Evolutionary conservation across 1,139 yeast genomes (phyloP).

Genomic region (Yamadazyma sp.): DNA sequence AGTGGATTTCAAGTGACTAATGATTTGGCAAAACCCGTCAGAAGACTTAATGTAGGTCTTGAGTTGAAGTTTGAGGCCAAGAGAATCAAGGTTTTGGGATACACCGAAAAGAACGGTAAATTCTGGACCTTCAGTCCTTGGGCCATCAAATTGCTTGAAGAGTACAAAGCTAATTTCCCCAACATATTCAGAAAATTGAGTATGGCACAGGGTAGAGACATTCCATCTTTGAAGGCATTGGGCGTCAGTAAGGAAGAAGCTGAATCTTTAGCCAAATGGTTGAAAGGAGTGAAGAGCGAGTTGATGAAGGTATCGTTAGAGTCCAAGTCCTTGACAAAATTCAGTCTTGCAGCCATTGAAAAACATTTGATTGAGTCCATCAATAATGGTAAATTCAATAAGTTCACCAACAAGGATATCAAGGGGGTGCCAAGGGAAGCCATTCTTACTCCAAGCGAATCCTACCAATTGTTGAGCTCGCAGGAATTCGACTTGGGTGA

Average conservation of each 20-base stretch:
- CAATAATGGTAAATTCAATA: conserved; percentile 32
- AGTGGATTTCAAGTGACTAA: conserved; percentile 66
- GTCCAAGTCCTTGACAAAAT: conserved; percentile 74
- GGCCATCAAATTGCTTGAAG: conserved; percentile 66
- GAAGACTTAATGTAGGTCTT: conserved; percentile 74
- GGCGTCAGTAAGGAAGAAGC: conserved; percentile 31
- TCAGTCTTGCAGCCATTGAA: conserved; percentile 70
- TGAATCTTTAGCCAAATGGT: conserved; percentile 53
- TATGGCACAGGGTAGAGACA: conserved; percentile 20
- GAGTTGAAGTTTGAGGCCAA: conserved; percentile 81
- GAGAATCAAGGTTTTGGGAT: conserved; percentile 84
- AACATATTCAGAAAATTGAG: conserved; percentile 41
- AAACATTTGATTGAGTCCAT: conserved; percentile 52
- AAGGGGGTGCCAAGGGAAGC: conserved; percentile 88
- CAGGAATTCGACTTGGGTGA: conserved; percentile 88
- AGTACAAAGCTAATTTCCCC: conserved; percentile 64
- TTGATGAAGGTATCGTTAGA: conserved; percentile 71
- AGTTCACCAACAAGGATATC: conserved; percentile 54
- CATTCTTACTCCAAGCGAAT: conserved; percentile 70
- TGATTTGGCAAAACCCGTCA: conserved; percentile 36
- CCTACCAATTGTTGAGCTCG: conserved; percentile 68
- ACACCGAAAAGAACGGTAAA: conserved; percentile 63
- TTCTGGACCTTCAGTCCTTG: conserved; percentile 85
- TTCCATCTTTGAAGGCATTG: conserved; percentile 29
- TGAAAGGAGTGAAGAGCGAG: conserved; percentile 53